phyloP scores from a whole-genome alignment of 768 basidiomycete species.

The Termitomyces sp. region DNA sequence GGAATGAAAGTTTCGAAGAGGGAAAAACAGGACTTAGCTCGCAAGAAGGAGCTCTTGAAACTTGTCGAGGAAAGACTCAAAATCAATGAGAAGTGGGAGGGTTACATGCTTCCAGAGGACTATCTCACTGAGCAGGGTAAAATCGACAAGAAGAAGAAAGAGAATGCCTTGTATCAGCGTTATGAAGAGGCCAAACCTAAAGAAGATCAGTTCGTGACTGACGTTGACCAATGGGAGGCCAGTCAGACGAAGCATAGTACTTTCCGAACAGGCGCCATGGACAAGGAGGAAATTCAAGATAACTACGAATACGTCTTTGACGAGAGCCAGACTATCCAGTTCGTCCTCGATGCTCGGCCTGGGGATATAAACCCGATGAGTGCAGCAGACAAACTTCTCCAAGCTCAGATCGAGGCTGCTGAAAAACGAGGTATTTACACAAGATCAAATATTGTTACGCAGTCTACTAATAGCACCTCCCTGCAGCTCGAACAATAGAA shows the following conservation, averaged over 20 bases:
- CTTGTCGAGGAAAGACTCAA: conserved; percentile 92
- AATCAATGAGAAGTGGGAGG: conserved; percentile 95
- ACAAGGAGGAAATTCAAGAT: conserved; percentile 77
- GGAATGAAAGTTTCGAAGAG: conserved; percentile 89
- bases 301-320: conserved; percentile 98
- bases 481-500: conserved; percentile 80
- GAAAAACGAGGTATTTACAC: conserved; percentile 81
- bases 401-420: conserved; percentile 87
- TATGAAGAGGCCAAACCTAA: conserved; percentile 93
- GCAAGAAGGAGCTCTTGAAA: conserved; percentile 88
- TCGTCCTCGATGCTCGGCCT: conserved; percentile 81
- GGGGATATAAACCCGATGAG: conserved; percentile 65
- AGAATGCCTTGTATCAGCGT: conserved; percentile 87
- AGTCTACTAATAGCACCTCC: conserved; percentile 1
- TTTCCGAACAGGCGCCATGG: conserved; percentile 89
- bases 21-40: conserved; percentile 77
- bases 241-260: conserved; percentile 87
- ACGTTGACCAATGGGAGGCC: conserved; percentile 97
- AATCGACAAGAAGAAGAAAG: conserved; percentile 95
- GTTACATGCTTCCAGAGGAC: conserved; percentile 95
- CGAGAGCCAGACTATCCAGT: conserved; percentile 94
- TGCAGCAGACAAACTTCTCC: conserved; percentile 79
- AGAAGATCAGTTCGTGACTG: conserved; percentile 93
- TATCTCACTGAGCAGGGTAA: conserved; percentile 98
- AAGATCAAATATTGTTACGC: background rate